Percentiles rank a stretch among this genome's conserved stretches.
Conservation (phyloP, 2,329 filamentous ascomycete species). For the Phialophora verrucosa region DNA sequence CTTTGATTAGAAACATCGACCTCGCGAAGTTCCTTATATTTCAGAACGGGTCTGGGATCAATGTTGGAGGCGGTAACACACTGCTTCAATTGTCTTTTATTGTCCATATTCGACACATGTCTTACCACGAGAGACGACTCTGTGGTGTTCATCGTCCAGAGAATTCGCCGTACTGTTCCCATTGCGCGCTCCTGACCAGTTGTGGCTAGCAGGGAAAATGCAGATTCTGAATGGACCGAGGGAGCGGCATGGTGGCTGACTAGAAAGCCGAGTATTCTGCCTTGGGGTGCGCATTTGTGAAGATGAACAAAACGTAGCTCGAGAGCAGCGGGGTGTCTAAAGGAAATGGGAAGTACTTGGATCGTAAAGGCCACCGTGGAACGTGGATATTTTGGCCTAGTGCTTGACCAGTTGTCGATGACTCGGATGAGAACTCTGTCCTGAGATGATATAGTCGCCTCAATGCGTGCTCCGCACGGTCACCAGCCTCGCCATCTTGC, state of each 20-base stretch:
- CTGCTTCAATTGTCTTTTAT: too few relatives aligned
- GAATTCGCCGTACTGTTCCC: too few relatives aligned
- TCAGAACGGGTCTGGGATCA: too few relatives aligned
- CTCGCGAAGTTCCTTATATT: not conserved
- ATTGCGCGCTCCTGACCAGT: too few relatives aligned
- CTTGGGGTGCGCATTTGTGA: not conserved
- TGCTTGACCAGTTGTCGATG: not conserved
- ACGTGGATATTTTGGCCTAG: not conserved
- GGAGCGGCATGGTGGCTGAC: too few relatives aligned
- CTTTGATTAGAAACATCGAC: not conserved
- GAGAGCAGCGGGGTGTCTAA: not conserved
- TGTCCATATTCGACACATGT: too few relatives aligned
- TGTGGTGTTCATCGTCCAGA: too few relatives aligned
- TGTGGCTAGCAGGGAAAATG: too few relatives aligned
- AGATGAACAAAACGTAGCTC: not conserved
- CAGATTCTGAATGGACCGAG: too few relatives aligned
- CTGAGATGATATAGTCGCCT: not conserved
- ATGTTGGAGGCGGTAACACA: too few relatives aligned
- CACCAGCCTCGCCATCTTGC: slow-evolving; percentile 73
- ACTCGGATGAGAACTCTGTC: not conserved
- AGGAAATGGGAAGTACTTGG: not conserved
- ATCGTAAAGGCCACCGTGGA: not conserved
- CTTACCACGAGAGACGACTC: too few relatives aligned
- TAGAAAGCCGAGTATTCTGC: too few relatives aligned
- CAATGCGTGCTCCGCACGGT: slow-evolving; percentile 24